Evolutionary conservation across 2,329 filamentous ascomycete species (phyloP).

Genomic region (Fonsecaea nubica): DNA sequence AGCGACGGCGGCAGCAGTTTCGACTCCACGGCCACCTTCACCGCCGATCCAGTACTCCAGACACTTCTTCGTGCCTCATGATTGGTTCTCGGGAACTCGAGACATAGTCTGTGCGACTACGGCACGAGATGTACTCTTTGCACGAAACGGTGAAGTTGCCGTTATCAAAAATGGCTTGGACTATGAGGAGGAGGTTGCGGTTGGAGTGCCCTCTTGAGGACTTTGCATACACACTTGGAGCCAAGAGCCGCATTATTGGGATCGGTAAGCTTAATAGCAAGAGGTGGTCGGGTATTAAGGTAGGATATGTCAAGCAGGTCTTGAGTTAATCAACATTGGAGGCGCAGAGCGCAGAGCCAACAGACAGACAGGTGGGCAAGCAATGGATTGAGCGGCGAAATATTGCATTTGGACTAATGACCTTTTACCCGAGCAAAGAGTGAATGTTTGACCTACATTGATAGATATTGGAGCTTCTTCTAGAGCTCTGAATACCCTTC

Average conservation of each 20-base stretch:
- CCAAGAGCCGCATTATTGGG: background rate
- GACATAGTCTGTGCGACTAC: constrained; percentile 4
- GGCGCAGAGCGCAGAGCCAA: too few species aligned
- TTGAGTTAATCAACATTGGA: too few species aligned
- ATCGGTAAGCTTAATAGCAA: background rate
- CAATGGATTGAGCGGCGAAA: too few species aligned
- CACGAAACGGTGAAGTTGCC: constrained; percentile 4
- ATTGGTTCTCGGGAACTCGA: constrained; percentile 3
- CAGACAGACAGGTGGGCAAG: too few species aligned
- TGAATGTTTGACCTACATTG: too few species aligned
- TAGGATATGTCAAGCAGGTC: too few species aligned
- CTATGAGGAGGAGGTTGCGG: background rate
- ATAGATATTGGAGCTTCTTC: too few species aligned
- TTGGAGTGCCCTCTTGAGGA: background rate
- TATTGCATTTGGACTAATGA: too few species aligned
- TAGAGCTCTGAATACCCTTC: too few species aligned
- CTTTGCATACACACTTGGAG: background rate
- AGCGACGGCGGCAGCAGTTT: background rate
- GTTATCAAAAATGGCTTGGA: constrained; percentile 9
- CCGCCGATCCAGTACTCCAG: background rate
- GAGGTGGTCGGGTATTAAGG: background rate
- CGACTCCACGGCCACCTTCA: too few species aligned
- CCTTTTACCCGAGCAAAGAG: too few species aligned
- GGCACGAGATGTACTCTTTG: constrained; percentile 8
- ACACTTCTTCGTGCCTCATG: constrained; percentile 5